Base-by-base conservation (phyloP, 495 filamentous ascomycete species). In the Lasiosphaeria hispida region DNA sequence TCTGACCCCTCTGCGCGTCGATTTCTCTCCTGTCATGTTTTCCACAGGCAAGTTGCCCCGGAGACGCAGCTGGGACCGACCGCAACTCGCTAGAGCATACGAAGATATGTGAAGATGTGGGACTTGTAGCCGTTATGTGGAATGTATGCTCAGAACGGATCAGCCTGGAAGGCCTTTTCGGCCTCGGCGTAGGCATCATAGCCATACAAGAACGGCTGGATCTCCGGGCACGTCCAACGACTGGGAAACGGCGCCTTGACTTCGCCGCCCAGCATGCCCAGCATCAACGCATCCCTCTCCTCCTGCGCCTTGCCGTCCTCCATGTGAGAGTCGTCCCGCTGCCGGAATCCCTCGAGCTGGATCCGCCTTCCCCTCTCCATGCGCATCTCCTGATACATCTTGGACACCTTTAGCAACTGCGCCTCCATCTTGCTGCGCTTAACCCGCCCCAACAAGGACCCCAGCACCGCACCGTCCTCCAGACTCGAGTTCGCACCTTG, bases 291-390 rank as follows among this genome's bases (percentile, higher is more conserved):
- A 51, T 79, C 84, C 45, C 86, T 68, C 36, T 74, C 71, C 56
- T 77, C 69, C 59, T 87, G 84, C 41, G 71, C 72, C n/a, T 73
- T 68, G 0, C 84, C 83, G 58, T 87, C 77, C 8, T 64, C 69
- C 57, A 88, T 58, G 61, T 88, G 86, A 59, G 83, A 86, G 39
- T 82, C 76, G 43, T 85, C 74, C 47, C 84, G 66, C 75, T 85
- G 66, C 38, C 61, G 72, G 33, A 79, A 80, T 0, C 74, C 77
- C 57, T 76, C 84, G 15, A 75, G 69, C 15, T 83, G 80, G 57
- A 84, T 80, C 44, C 67, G 80, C 81, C 50, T 74, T 4, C 84
- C 83, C 42, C 87, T 66, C 15, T 74, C 73, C 71, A 87, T 89
- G 35, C 87, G 74, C 57, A 87, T 61, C 10, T 65, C 70, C 67